Base-by-base conservation (phyloP, 805 yeast species). In the Priceomyces carsonii region DNA sequence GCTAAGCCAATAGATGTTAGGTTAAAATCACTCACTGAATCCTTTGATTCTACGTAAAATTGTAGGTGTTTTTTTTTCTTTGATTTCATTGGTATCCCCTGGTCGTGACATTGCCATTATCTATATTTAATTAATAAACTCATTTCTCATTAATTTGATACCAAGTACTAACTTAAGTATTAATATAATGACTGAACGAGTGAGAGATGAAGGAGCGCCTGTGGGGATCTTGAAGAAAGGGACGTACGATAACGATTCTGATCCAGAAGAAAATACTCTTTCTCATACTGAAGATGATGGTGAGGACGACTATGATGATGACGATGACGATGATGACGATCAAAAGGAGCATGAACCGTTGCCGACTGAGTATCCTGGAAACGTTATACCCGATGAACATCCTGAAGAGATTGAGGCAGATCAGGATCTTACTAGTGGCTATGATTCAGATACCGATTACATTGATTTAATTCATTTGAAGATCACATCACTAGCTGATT, bases 401-500 rank as follows among this genome's bases (percentile, higher is more conserved):
- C 69, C 69, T 0, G 85, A 83, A 26, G 61, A 63, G 20, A 75
- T 84, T 28, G 85, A 78, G 6, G 80, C 89, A 0, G 95, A 87
- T 59, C 68, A 59, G 6, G 89, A 84, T 35, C 59, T 85, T 35
- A 74, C 89, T 0, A 61, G 59, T 4, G 82, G 73, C 36, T 59
- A 72, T 22, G 78, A 77, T 0, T 64, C 67, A n/a, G 85, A 84
- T 44, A 63, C 77, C 0, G 80, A 73, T 17, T 71, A 70, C 19
- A 63, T 86, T 22, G 88, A 83, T 34, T 61, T 87, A 43, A 68
- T 83, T 13, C 95, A 87, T 53, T 61, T 83, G 53, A 85, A 84
- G 59, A 78, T 87, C 26, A 51, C 66, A 7, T 74, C 84, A 0
- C 50, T 88, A 50, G 82, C 78, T 36, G 86, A 73, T 40, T 64